Base-by-base conservation (phyloP, 768 basidiomycete species). In the Suillus bovinus region DNA sequence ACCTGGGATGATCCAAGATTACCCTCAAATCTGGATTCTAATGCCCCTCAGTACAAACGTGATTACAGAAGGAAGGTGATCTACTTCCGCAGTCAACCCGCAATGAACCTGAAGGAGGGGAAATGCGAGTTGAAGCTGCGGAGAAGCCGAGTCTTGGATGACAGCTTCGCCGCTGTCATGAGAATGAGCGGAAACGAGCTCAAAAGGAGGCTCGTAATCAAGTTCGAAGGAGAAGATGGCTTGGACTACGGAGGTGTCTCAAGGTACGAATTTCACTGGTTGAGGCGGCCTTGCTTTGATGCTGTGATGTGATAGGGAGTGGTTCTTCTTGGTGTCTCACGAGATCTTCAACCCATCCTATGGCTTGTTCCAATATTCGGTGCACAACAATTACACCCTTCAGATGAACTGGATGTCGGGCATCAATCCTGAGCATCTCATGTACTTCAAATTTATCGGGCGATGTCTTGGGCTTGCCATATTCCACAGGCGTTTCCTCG, bases 31-130 rank as follows among this genome's bases (percentile, higher is more conserved):
- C 79, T 94, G 54, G 93, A 94, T 70, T 87, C 90, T 66, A 92
- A 87, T 76, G 93, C 93, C 4, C 94, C 94, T n/a, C 93, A 96
- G 76, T 96, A 95, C 77, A 95, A 96, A 76, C 88, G 93, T 64
- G 94, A 96, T 77, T 96, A 96, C 73, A 80, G 94, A 65, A 81
- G 93, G 61, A 96, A 96, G 76, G 86, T 96, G 49, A 88, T 96
- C 54, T 96, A 96, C 79, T 95, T 96, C 84, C 84, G 94, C 63
- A 89, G 87, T 66, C 94, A 96, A 67, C 92, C 93, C 29, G 89
- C 91, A 31, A 89, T 96, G 81, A 83, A 91, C 50, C 77, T 83
- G 9, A 81, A 84, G 55, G 82, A 86, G 16, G 93, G 93, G 38
- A 94, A 94, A 72, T 94, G 92, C 68, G 93, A 95, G 71, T 76